Evolutionary conservation across 108 stramenopile species (phyloP), one percentile per base, ranked within the genome.

Genomic region (Nitzschia putrida): DNA sequence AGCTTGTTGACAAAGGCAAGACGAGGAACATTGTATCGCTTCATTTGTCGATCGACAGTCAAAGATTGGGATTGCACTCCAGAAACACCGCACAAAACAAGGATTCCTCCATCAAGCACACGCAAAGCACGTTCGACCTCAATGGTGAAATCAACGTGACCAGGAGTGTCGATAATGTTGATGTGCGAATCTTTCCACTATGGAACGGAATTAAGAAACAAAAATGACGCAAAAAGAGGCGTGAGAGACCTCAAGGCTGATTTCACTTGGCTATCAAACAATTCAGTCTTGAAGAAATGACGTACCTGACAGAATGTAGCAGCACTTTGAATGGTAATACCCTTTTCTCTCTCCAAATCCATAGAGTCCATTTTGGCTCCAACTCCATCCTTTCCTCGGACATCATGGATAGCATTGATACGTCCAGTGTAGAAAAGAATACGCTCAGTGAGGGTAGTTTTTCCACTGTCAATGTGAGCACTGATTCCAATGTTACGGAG

Each of bases 291-390:
- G 18, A 53, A 9, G 44, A 45, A 45, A 53, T 8, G n/a, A 69
- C 68, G 14, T 57, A 69, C 68, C 66, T 69, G 60, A 77, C 97
- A 98, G 82, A 93, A 98, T 22, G 99, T 99, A n/a, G 99, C 99
- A 21, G 99, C 99, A 60, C 87, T 89, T 75, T 98, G 93, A 82
- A 99, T 99, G 40, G 98, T 99, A 66, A 99, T 99, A 38, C 98
- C 97, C 77, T 97, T 97, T 80, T 99, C 73, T 43, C 97, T 80
- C 72, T 99, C 99, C 47, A 99, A 76, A 56, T 99, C 99, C 99
- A 99, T 99, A 61, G 80, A 83, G 81, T 99, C 99, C 99, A 99
- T 99, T 73, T 98, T 99, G 65, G 99, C 99, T 18, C 98, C 98
- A n/a, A 98, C 96, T 4, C 97, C 97, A 73, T 96, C 95, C 68